phyloP scores from a whole-genome alignment of 768 basidiomycete species.

The Phylloporus arenicola region DNA sequence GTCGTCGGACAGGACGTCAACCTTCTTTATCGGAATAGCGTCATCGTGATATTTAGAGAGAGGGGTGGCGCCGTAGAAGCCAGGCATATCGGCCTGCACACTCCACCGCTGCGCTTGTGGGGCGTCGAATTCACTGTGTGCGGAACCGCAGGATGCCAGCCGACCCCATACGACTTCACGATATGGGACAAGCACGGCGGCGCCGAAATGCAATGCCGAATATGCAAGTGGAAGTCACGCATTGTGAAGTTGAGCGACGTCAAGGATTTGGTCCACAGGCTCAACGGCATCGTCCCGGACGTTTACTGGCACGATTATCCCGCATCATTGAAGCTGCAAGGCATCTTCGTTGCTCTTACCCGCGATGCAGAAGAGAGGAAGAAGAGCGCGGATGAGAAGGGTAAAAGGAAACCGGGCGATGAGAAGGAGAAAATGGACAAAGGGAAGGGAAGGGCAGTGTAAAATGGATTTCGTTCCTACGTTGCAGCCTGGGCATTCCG shows the following conservation, averaged over 20 bases:
- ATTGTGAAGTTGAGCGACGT: not conserved
- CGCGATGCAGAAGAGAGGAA: no score
- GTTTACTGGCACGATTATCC: not conserved
- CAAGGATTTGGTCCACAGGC: not conserved
- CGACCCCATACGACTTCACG: not conserved
- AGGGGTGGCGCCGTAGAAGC: slow-evolving; percentile 12
- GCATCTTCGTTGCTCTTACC: not conserved
- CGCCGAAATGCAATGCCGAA: not conserved
- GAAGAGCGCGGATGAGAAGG: no score
- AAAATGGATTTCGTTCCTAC: no score
- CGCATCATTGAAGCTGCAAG: not conserved
- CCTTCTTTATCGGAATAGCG: not conserved
- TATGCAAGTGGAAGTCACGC: not conserved
- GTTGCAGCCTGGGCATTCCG: no score
- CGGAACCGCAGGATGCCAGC: not conserved
- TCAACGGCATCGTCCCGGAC: not conserved
- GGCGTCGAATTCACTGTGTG: not conserved
- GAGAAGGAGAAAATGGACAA: no score
- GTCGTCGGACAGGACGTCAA: not conserved
- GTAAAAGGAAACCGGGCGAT: no score
- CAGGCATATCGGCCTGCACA: slow-evolving; percentile 38
- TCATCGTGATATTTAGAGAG: not conserved
- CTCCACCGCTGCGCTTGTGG: slow-evolving; percentile 34
- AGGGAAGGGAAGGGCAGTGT: no score
- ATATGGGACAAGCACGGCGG: not conserved